A percentile compares a stretch with the other conserved stretches of the same genome.
Evolutionary conservation across 2,329 filamentous ascomycete species (phyloP).

Genomic region (Geosmithia flava): DNA sequence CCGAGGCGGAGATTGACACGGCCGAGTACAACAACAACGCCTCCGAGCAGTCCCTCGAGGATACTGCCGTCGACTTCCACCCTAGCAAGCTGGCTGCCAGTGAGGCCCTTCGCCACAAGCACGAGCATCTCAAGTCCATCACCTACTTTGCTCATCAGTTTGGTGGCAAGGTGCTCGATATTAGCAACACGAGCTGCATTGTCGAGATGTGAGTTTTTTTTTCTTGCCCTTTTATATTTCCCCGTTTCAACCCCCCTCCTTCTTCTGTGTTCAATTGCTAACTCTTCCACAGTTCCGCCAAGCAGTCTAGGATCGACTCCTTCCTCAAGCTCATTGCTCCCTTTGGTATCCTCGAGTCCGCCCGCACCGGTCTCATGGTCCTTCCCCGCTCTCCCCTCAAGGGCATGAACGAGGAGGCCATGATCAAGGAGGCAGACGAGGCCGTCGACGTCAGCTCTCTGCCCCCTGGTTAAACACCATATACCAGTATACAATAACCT

Average conservation of each 20-base stretch:
- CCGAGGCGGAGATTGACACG: constrained; percentile 18
- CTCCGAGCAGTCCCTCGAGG: constrained; percentile 29
- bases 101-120: constrained; percentile 89
- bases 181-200: constrained; percentile 97
- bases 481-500: not conserved
- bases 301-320: constrained; percentile 85
- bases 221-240: not conserved
- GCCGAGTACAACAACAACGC: constrained; percentile 31
- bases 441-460: constrained; percentile 90
- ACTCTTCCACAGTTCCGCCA: constrained; percentile 56
- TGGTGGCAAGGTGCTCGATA: constrained; percentile 92
- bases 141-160: constrained; percentile 97
- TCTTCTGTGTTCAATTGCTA: constrained; percentile 5
- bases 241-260: not conserved
- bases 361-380: constrained; percentile 92
- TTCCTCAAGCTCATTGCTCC: constrained; percentile 93
- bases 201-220: constrained; percentile 69
- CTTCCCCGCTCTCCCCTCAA: constrained; percentile 84
- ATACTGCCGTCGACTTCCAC: constrained; percentile 62
- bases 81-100: constrained; percentile 75
- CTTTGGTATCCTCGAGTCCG: constrained; percentile 94
- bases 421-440: constrained; percentile 80
- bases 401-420: constrained; percentile 54
- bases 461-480: constrained; percentile 60
- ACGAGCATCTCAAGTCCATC: constrained; percentile 92